Percentiles rank a stretch among this genome's conserved stretches.
These are phyloP conservation scores for Globisporangium solare DNA, from an alignment of 352 stramenopile genomes.

Conservation along the genomic window DNA sequence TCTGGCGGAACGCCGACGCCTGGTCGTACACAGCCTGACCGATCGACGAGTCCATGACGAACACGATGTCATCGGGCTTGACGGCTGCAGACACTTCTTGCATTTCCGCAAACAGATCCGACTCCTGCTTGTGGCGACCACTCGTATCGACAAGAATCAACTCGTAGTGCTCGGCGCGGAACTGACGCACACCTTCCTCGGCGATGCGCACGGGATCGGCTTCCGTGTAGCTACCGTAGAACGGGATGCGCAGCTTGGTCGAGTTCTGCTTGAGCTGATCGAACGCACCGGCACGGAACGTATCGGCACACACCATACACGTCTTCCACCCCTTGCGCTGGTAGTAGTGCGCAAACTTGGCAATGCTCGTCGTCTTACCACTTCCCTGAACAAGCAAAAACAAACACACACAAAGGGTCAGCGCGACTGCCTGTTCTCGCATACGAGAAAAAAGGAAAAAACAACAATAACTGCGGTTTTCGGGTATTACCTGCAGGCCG, in stretches of 20 bases:
- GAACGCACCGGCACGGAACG: slow-evolving; percentile 97
- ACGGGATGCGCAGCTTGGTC: slow-evolving; percentile 97
- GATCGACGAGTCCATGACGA: slow-evolving; percentile 99
- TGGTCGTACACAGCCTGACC: slow-evolving; percentile 98
- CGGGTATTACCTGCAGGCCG: slow-evolving; percentile 36
- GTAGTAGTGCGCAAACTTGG: slow-evolving; percentile 99
- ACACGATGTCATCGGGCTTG: slow-evolving; percentile 95
- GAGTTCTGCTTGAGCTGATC: slow-evolving; percentile 99
- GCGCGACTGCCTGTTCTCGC: no score
- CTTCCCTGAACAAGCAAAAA: slow-evolving; percentile 77
- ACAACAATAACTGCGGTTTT: no score
- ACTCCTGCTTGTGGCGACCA: slow-evolving; percentile 97
- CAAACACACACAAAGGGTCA: background rate
- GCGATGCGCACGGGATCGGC: slow-evolving; percentile 97
- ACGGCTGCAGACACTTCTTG: slow-evolving; percentile 96
- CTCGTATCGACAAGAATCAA: slow-evolving; percentile 99
- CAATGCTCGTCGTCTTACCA: slow-evolving; percentile 99
- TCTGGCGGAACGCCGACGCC: slow-evolving; percentile 92
- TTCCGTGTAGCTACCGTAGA: slow-evolving; percentile 98
- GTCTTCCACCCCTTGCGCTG: slow-evolving; percentile 97
- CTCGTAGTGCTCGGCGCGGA: slow-evolving; percentile 96
- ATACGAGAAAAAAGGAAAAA: no score
- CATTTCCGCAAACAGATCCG: slow-evolving; percentile 99
- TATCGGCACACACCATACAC: slow-evolving; percentile 99
- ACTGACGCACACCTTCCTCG: slow-evolving; percentile 96